These are phyloP conservation scores for Verbena officinalis DNA, from an alignment of 257 asterid species.

Conservation along the genomic window DNA sequence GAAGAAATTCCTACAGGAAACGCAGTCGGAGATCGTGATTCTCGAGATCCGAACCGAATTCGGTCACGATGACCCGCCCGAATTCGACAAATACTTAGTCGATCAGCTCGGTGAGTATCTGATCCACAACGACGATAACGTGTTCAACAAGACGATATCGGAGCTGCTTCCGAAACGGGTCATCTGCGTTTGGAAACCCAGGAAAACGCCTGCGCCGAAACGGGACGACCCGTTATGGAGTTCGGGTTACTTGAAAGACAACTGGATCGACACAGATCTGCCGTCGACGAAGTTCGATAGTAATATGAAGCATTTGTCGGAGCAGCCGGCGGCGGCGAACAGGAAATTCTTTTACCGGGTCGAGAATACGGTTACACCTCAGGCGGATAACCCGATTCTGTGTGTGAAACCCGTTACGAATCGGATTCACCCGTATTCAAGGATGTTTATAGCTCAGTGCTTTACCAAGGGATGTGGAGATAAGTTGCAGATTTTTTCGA, in stretches of 20 bases:
- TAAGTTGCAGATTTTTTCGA: conserved; percentile 72
- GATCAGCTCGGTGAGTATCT: conserved; percentile 68
- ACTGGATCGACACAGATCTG: conserved; percentile 86
- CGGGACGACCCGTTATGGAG: conserved; percentile 68
- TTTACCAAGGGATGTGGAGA: conserved; percentile 47
- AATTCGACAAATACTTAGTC: conserved; percentile 60
- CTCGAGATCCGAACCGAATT: conserved; percentile 85
- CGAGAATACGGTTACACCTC: conserved; percentile 95
- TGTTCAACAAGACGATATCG: conserved; percentile 59
- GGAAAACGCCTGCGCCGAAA: conserved; percentile 61
- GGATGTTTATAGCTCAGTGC: conserved; percentile 67
- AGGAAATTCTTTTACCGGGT: conserved; percentile 82
- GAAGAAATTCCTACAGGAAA: conserved; percentile 64
- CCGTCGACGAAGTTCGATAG: conserved; percentile 88
- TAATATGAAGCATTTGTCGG: conserved; percentile 64
- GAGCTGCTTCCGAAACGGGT: conserved; percentile 74
- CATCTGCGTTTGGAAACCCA: conserved; percentile 91
- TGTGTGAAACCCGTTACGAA: conserved; percentile 80
- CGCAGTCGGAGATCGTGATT: conserved; percentile 69
- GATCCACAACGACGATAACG: conserved; percentile 69
- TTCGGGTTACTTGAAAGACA: conserved; percentile 63
- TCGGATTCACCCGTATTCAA: conserved; percentile 71
- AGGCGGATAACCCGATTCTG: conserved; percentile 79
- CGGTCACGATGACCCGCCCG: conserved; percentile 89
- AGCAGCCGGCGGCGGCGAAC: conserved; percentile 52